Conservation (phyloP, 495 filamentous ascomycete genomes). For the Penicillium paxilli region DNA sequence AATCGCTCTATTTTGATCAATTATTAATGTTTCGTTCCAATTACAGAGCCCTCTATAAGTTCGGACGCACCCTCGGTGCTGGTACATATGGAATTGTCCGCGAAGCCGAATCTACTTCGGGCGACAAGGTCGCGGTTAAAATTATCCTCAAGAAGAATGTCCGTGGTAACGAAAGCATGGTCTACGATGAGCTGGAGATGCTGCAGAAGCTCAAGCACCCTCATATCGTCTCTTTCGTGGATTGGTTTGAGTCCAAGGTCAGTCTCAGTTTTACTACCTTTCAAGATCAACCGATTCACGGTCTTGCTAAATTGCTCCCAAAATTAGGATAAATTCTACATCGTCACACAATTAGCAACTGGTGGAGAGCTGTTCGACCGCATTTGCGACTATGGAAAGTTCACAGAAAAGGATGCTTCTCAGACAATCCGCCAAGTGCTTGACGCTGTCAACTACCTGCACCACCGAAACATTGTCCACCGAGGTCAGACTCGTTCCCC, state of each 20-base stretch:
- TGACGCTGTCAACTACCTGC: slow-evolving; percentile 91
- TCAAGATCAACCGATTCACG: background rate
- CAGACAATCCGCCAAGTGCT: slow-evolving; percentile 95
- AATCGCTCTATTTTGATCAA: background rate
- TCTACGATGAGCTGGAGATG: slow-evolving; percentile 94
- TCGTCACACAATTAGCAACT: slow-evolving; percentile 94
- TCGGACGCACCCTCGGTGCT: slow-evolving; percentile 91
- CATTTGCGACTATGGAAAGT: slow-evolving; percentile 97
- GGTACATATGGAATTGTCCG: slow-evolving; percentile 98
- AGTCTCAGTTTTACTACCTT: background rate
- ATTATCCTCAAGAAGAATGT: slow-evolving; percentile 99
- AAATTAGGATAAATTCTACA: slow-evolving; percentile 99
- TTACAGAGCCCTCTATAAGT: slow-evolving; percentile 76
- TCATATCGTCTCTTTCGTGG: slow-evolving; percentile 95
- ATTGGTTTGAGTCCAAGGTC: slow-evolving; percentile 97
- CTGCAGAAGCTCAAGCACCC: slow-evolving; percentile 87
- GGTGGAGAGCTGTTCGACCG: slow-evolving; percentile 97
- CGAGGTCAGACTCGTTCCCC: slow-evolving; percentile 62
- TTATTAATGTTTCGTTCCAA: background rate
- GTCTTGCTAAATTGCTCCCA: slow-evolving; percentile 11
- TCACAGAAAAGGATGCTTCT: slow-evolving; percentile 98
- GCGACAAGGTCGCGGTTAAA: slow-evolving; percentile 92
- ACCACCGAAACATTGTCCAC: slow-evolving; percentile 94
- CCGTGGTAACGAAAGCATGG: slow-evolving; percentile 96
- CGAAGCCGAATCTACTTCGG: slow-evolving; percentile 75